Evolutionary conservation across 257 asterid species (phyloP), one percentile per base, ranked within the genome.

Genomic region (Eustoma russellianum): DNA sequence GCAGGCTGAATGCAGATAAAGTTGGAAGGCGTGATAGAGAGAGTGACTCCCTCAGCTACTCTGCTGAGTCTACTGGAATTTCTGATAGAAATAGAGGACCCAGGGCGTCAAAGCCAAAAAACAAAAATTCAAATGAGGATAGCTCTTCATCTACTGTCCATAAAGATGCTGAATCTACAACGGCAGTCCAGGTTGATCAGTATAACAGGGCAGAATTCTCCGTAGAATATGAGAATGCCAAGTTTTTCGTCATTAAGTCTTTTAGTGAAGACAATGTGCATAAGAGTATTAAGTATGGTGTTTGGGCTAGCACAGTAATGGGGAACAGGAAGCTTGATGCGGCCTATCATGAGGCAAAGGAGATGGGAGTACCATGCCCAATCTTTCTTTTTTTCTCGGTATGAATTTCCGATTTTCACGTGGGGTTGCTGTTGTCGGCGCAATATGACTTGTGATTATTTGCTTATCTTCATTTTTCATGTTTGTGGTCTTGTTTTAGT

Each of bases 231-330:
- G 91, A 85, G 58, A 70, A 55, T 41, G 94, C 95, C 40, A 92
- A 85, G 53, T 92, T 92, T 61, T 88, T 85, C 59, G 95, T 92
- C 46, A 92, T 92, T 10, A 92, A 92, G 78, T 92, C 99, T 68
- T 92, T 92, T 78, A 92, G 95, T 30, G 99, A 92, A 69, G 99
- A 92, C 68, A 92, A 92, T 66, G 76, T 92, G 71, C 99, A 92
- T 70, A 88, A 80, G 71, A 92, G 99, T 71, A 88, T 92, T 53
- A 92, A 92, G 66, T 92, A 92, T 71, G 77, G 70, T 43, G 79
- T 85, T 55, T 92, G 99, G 99, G 90, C 99, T 50, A 92, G 99
- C 79, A 92, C 99, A 10, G 84, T 95, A 17, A 94, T 83, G 59
- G 99, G 99, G 55, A 92, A 92, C 78, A 74, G 92, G 62, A 92